Base-by-base conservation (phyloP, 306 rosid species). In the Carpinus viminea region DNA sequence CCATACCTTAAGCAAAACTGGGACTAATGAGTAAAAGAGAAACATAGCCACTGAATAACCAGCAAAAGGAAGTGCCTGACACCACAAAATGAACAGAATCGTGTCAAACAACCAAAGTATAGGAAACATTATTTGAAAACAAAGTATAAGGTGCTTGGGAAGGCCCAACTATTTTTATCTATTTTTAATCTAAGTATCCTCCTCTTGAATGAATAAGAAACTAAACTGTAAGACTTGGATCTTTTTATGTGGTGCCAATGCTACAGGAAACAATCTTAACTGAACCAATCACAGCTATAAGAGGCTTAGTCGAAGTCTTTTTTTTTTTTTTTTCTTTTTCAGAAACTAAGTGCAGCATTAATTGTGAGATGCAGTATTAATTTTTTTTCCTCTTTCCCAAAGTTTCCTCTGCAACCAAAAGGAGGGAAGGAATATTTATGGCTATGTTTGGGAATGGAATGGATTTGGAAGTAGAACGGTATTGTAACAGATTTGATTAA, bases 41-140 rank as follows among this genome's bases (percentile, higher is more conserved):
- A 95, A 95, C 99, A 95, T 91, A 51, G 98, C 91, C 86, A 87
- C 78, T 31, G 99, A 78, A 83, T 89, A 95, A 85, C 98, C 98
- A 80, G 88, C 62, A 82, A 95, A 93, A 28, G 98, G 98, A 84
- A 95, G 73, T 20, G 88, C 97, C 98, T 95, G 98, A 76, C 80
- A 87, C 72, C 73, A 66, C 17, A 78, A 84, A 56, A 85, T 59
- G 28, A 74, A 74, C 45, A 78, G 50, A 57, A 72, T 12, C 51
- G 64, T 13, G 53, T 74, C 47, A 73, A 54, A 69, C 52, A n/a
- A 13, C 26, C 26, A 24, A 45, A 50, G 38, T 3, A 56, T 28
- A 28, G 54, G 1, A 9, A 47, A 52, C 0, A 77, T 41, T 11
- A 68, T 46, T 12, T 10, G 15, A n/a, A 26, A 59, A 59, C 12